phyloP scores from a whole-genome alignment of 1,284 basidiomycete genomes.

The Heterobasidion irregulare region DNA sequence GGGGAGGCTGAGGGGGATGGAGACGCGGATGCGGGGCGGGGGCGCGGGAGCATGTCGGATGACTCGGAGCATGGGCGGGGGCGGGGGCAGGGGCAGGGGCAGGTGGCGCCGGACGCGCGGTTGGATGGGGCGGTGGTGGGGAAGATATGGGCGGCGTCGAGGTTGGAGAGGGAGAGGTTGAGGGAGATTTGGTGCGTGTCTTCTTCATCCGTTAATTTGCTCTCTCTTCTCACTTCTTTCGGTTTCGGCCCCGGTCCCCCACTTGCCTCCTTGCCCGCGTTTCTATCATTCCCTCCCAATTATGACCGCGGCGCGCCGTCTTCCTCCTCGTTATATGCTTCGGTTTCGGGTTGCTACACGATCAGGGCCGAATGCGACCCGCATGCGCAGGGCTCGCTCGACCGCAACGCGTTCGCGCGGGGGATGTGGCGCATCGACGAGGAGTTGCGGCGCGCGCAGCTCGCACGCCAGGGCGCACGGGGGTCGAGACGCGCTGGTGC shows the following conservation, averaged over 20 bases:
- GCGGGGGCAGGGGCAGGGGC: background rate
- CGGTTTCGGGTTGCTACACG: too few species aligned
- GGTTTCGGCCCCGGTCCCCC: background rate
- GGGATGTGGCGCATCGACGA: constrained; percentile 85
- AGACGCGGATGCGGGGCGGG: constrained; percentile 18
- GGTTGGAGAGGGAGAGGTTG: background rate
- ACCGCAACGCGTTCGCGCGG: constrained; percentile 56
- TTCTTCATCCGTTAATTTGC: background rate
- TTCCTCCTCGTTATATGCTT: too few species aligned
- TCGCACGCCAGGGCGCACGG: background rate
- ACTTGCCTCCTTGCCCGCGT: background rate
- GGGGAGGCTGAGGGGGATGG: constrained; percentile 22
- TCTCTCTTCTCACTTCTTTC: background rate
- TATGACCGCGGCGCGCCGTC: too few species aligned
- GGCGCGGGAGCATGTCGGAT: background rate
- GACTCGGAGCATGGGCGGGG: background rate
- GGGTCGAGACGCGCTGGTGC: too few species aligned
- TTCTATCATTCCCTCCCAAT: too few species aligned
- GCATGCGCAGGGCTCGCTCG: constrained; percentile 42
- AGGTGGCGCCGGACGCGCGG: constrained; percentile 28
- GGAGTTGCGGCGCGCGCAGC: constrained; percentile 57
- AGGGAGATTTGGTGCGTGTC: background rate
- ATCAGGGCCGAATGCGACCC: constrained; percentile 63
- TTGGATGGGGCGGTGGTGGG: constrained; percentile 18
- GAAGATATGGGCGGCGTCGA: background rate